Evolutionary conservation across 1,284 basidiomycete species (phyloP).

Genomic region (Apiotrichum porosum): DNA sequence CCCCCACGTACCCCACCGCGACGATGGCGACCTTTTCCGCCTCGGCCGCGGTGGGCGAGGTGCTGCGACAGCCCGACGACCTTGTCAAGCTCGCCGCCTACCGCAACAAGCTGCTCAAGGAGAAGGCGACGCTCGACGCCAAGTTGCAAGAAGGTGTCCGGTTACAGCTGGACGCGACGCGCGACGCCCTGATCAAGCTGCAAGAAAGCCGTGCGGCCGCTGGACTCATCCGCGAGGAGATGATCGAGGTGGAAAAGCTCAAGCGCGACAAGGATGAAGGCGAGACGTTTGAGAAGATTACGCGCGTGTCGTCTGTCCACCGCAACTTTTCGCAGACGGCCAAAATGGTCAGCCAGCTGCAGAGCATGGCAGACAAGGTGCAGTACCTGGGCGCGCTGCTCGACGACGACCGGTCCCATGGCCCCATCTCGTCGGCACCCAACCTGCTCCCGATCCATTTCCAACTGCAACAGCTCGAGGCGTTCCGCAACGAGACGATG

Average conservation of each 20-base stretch:
- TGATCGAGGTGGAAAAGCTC: slow-evolving; percentile 73
- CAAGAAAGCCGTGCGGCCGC: slow-evolving; percentile 76
- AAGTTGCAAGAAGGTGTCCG: slow-evolving; percentile 88
- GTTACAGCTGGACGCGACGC: slow-evolving; percentile 86
- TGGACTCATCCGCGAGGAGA: slow-evolving; percentile 84
- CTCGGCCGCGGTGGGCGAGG: slow-evolving; percentile 54
- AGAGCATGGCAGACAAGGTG: slow-evolving; percentile 81
- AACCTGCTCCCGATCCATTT: slow-evolving; percentile 88
- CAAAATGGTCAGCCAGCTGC: slow-evolving; percentile 87
- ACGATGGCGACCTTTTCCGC: slow-evolving; percentile 32
- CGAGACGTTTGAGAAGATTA: slow-evolving; percentile 79
- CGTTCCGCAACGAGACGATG: slow-evolving; percentile 88
- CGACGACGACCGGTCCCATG: slow-evolving; percentile 60
- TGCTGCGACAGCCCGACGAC: slow-evolving; percentile 88
- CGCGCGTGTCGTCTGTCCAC: slow-evolving; percentile 88
- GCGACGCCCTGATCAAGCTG: slow-evolving; percentile 81
- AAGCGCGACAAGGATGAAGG: slow-evolving; percentile 52
- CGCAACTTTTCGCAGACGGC: slow-evolving; percentile 92
- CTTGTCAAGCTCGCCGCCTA: slow-evolving; percentile 82
- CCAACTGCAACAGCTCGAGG: slow-evolving; percentile 81
- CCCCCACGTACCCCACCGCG: too few relatives aligned
- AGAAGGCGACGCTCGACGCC: slow-evolving; percentile 91
- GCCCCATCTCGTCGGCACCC: slow-evolving; percentile 72
- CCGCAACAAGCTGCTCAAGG: slow-evolving; percentile 91
- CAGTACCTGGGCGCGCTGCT: slow-evolving; percentile 75